Evolutionary conservation across 345 rosid genomes (phyloP), one percentile per base, ranked within the genome.

Genomic region (Hibiscus tridactylites): DNA sequence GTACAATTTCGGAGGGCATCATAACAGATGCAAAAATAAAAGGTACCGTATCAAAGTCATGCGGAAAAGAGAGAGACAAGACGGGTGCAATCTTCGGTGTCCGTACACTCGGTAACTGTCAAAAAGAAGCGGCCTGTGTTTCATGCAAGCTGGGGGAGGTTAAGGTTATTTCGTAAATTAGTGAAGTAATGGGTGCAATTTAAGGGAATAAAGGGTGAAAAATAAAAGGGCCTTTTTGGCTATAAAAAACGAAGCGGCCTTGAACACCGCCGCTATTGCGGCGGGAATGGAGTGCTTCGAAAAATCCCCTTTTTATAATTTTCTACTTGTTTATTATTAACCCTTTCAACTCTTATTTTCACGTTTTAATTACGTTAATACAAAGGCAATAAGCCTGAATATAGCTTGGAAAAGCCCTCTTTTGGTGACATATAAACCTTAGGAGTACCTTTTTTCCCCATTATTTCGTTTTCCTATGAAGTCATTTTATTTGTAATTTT

Each of bases 181-280:
- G 35, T 53, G 46, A 60, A 78, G 37, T 42, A 3, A 4, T 10
- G 58, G 66, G 76, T 70, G 37, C 57, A 71, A 35, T 31, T 31
- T 58, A 65, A 71, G 81, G 73, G 70, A 73, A 69, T 71, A 79
- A 52, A 5, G 28, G 54, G 39, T 52, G 5, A 68, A 70, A 73
- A 9, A 71, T 60, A 44, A 50, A 73, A 53, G 56, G 35, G 63
- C 7, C 39, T 68, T 61, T 37, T 61, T 61, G 67, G 70, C 24
- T 52, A 65, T 39, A 17, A 58, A 10, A 24, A 63, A 65, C 61
- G 24, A 47, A 60, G 49, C 54, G 72, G 75, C 78, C 78, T 71
- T 71, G 68, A 71, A 31, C 88, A 76, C 80, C 80, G 91, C 92
- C 88, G 92, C 71, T 78, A 84, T 87, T 82, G 87, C 97, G 91